Evolutionary conservation across 163 green algal species (phyloP).

Genomic region (Trebouxiophyceae sp.): DNA sequence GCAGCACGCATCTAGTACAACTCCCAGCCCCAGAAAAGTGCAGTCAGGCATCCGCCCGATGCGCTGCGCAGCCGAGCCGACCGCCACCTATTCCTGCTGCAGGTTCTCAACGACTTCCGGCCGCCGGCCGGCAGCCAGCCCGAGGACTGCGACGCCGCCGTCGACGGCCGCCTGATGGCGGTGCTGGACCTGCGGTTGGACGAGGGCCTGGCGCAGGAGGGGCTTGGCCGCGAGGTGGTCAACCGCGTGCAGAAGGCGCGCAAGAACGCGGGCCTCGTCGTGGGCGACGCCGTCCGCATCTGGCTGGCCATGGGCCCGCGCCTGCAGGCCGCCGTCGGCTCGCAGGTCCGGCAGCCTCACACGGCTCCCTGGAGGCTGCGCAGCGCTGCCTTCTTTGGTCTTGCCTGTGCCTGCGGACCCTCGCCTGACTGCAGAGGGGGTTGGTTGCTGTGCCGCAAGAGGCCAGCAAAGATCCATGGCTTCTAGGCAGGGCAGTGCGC

Average conservation of each 20-base stretch:
- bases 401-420: neutral
- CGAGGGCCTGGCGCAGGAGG: conserved; percentile 51
- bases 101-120: conserved; percentile 75
- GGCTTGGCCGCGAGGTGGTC: conserved; percentile 82
- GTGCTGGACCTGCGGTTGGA: conserved; percentile 81
- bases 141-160: conserved; percentile 68
- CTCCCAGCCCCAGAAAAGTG: too few species aligned
- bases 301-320: conserved; percentile 1
- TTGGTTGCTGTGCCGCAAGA: neutral
- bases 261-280: conserved; percentile 78
- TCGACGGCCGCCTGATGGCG: conserved; percentile 89
- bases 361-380: too few species aligned
- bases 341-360: neutral
- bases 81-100: too few species aligned
- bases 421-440: neutral
- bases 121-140: conserved; percentile 22
- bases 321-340: neutral
- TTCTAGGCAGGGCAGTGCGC: too few species aligned
- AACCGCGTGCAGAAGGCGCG: conserved; percentile 95
- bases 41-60: too few species aligned
- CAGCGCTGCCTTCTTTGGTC: neutral
- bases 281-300: conserved; percentile 25
- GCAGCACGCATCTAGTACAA: too few species aligned
- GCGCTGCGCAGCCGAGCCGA: too few species aligned
- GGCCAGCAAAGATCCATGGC: too few species aligned